Evolutionary conservation across 2,329 filamentous ascomycete species (phyloP).

Genomic region (Simplicillium sp.): DNA sequence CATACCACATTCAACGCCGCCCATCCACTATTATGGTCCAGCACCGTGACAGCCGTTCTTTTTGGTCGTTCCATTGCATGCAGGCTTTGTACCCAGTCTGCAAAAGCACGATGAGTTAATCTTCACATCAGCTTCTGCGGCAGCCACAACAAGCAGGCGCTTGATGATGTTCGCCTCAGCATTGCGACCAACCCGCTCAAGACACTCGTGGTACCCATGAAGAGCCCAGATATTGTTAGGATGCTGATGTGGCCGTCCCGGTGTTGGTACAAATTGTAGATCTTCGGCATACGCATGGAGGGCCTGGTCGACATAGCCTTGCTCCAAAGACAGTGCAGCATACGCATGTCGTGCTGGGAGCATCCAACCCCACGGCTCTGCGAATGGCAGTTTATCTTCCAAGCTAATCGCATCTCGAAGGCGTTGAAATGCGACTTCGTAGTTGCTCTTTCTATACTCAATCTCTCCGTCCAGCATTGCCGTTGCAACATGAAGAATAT

Average conservation of each 20-base stretch:
- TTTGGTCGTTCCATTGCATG: too few relatives aligned
- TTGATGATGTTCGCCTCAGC: conserved; percentile 22
- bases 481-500: conserved; percentile 48
- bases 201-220: conserved; percentile 60
- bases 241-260: conserved; percentile 53
- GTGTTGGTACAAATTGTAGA: conserved; percentile 41
- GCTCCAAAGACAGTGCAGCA: conserved; percentile 30
- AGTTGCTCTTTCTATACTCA: conserved; percentile 44
- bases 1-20: too few relatives aligned
- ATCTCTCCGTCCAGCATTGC: conserved; percentile 65
- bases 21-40: too few relatives aligned
- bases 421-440: conserved; percentile 42
- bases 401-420: conserved; percentile 43
- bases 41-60: too few relatives aligned
- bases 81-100: too few relatives aligned
- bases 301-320: conserved; percentile 39
- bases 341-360: conserved; percentile 58
- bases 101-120: conserved; percentile 33
- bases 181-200: conserved; percentile 35
- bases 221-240: conserved; percentile 64
- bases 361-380: conserved; percentile 69
- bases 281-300: conserved; percentile 45
- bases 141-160: conserved; percentile 36
- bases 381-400: conserved; percentile 52
- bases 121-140: conserved; percentile 47